Conservation (phyloP, 2,329 filamentous ascomycete species). For the Scleromitrula shiraiana region DNA sequence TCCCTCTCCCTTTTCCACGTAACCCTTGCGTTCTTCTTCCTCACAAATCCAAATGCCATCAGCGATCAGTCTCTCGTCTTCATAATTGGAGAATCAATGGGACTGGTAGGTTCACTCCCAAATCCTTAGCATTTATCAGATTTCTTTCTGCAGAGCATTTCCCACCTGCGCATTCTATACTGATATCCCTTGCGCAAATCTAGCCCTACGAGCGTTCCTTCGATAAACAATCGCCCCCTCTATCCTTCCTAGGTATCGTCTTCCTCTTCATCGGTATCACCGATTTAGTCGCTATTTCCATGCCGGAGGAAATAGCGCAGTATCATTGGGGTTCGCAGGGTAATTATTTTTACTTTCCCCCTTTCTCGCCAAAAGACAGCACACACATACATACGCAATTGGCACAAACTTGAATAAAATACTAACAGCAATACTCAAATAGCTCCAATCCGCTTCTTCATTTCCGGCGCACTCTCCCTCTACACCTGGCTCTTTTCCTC, state of each 20-base stretch:
- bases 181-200: slow-evolving; percentile 3
- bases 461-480: slow-evolving; percentile 52
- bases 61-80: slow-evolving; percentile 75
- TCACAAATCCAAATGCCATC: slow-evolving; percentile 63
- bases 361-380: too few relatives aligned
- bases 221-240: slow-evolving; percentile 58
- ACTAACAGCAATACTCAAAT: background rate
- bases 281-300: slow-evolving; percentile 58
- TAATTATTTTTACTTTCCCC: slow-evolving; percentile 45
- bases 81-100: slow-evolving; percentile 75
- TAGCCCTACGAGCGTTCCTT: slow-evolving; percentile 61
- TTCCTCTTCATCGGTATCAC: slow-evolving; percentile 52
- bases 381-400: too few relatives aligned
- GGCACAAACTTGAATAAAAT: too few relatives aligned
- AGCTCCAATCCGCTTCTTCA: slow-evolving; percentile 55
- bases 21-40: slow-evolving; percentile 75
- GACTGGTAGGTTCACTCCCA: slow-evolving; percentile 49
- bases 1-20: slow-evolving; percentile 78
- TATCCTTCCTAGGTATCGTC: slow-evolving; percentile 64
- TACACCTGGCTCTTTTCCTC: slow-evolving; percentile 58
- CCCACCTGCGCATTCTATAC: background rate
- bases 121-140: background rate
- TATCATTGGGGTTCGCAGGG: slow-evolving; percentile 57
- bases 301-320: slow-evolving; percentile 57
- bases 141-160: too few relatives aligned